These are phyloP conservation scores for Trichosporon faecale DNA, from an alignment of 1,284 basidiomycete genomes.

Conservation along the genomic window DNA sequence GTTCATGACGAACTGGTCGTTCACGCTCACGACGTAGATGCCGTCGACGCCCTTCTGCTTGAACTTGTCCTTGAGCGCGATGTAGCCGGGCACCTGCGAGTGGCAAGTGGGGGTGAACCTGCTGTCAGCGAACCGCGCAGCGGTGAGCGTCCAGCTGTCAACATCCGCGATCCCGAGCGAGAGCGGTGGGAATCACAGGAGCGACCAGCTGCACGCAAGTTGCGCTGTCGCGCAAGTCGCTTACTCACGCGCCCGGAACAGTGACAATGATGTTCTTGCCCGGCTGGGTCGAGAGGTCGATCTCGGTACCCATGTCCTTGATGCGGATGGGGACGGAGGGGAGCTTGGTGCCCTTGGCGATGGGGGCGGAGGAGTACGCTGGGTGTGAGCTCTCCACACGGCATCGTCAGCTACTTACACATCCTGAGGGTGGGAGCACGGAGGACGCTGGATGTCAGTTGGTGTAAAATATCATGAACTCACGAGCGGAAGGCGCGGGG, in stretches of 20 bases:
- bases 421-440: neutral
- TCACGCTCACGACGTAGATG: conserved; percentile 67
- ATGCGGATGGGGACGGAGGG: conserved; percentile 60
- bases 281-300: conserved; percentile 57
- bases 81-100: conserved; percentile 64
- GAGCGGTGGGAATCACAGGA: too few relatives aligned
- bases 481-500: conserved; percentile 4
- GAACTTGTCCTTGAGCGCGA: conserved; percentile 62
- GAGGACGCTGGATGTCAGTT: neutral
- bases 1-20: conserved; percentile 62
- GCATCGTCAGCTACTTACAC: neutral
- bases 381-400: neutral
- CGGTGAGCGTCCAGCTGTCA: too few relatives aligned
- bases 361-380: conserved; percentile 54
- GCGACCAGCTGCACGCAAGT: neutral
- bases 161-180: too few relatives aligned
- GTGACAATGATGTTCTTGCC: conserved; percentile 71
- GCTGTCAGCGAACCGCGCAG: conserved; percentile 7
- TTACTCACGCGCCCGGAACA: conserved; percentile 45
- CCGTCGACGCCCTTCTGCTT: conserved; percentile 65
- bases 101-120: conserved; percentile 61
- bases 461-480: neutral
- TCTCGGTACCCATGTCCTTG: conserved; percentile 56
- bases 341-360: conserved; percentile 55
- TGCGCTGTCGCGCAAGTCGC: neutral